A percentile compares a stretch with the other conserved stretches of the same genome.
phyloP scores from a whole-genome alignment of 345 rosid genomes.

The Aethionema arabicum region DNA sequence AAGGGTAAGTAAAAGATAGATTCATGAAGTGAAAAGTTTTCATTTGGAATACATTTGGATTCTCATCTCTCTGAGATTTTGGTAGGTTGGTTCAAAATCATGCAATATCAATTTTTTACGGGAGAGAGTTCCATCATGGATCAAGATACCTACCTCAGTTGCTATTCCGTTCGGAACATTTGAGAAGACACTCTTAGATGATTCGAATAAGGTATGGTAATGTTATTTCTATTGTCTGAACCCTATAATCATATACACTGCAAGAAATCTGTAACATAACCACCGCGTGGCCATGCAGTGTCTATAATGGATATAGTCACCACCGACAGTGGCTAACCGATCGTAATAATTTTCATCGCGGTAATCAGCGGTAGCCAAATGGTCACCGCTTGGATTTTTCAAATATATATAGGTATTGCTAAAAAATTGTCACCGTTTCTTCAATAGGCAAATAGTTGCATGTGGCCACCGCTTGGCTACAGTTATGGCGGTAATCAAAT shows the following conservation, averaged over 20 bases:
- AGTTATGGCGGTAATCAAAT: no score
- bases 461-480: no score
- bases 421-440: no score
- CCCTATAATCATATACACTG: background rate
- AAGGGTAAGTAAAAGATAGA: conserved; percentile 48
- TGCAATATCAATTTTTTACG: conserved; percentile 75
- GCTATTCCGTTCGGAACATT: conserved; percentile 92
- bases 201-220: conserved; percentile 57
- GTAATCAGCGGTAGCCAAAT: no score
- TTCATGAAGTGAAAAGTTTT: background rate
- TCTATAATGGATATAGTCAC: no score
- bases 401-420: no score
- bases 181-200: conserved; percentile 73
- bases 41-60: conserved; percentile 5
- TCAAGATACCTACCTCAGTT: conserved; percentile 89
- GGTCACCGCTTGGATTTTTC: no score
- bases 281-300: no score
- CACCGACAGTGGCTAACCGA: no score
- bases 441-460: no score
- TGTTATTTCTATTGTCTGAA: conserved; percentile 20
- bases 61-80: conserved; percentile 14
- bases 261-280: no score
- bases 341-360: no score
- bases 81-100: conserved; percentile 96
- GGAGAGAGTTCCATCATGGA: conserved; percentile 86